phyloP scores from a whole-genome alignment of 192 early-diverging fungal genomes.

The Ambispora gerdemannii region DNA sequence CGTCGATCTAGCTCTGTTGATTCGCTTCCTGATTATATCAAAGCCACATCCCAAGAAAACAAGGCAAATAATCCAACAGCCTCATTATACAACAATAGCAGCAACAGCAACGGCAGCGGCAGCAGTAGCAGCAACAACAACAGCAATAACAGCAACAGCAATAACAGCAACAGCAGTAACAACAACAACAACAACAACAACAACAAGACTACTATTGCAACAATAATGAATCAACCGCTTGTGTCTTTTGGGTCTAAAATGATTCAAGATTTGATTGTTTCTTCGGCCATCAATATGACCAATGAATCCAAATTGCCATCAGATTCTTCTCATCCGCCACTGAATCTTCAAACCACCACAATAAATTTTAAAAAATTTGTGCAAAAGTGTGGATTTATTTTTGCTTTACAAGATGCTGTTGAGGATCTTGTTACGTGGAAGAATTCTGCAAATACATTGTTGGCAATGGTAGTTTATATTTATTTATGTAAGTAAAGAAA shows the following conservation, averaged over 20 bases:
- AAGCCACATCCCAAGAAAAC: too few species aligned
- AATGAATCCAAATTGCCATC: constrained; percentile 40
- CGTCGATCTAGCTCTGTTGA: constrained; percentile 37
- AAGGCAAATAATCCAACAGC: too few species aligned
- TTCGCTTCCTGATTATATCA: constrained; percentile 24
- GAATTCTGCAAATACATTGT: constrained; percentile 58
- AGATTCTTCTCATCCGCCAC: constrained; percentile 49
- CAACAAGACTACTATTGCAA: too few species aligned
- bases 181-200: constrained; percentile 30
- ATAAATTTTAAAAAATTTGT: constrained; percentile 71
- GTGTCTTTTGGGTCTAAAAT: constrained; percentile 33
- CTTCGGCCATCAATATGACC: constrained; percentile 44
- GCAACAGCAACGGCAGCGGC: too few species aligned
- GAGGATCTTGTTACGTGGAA: constrained; percentile 69
- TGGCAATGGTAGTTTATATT: constrained; percentile 50
- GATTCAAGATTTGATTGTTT: constrained; percentile 44
- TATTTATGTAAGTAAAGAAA: constrained; percentile 47
- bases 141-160: constrained; percentile 2
- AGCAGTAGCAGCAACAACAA: too few species aligned
- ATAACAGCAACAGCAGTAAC: constrained; percentile 7
- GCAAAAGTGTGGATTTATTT: constrained; percentile 57
- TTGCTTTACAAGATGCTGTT: constrained; percentile 60
- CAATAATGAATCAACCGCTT: too few species aligned
- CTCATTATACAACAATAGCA: too few species aligned
- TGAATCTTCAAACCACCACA: constrained; percentile 65